Base-by-base conservation (phyloP, 225 moss, liverwort and hornwort genomes). In the Anthoceros angustus region DNA sequence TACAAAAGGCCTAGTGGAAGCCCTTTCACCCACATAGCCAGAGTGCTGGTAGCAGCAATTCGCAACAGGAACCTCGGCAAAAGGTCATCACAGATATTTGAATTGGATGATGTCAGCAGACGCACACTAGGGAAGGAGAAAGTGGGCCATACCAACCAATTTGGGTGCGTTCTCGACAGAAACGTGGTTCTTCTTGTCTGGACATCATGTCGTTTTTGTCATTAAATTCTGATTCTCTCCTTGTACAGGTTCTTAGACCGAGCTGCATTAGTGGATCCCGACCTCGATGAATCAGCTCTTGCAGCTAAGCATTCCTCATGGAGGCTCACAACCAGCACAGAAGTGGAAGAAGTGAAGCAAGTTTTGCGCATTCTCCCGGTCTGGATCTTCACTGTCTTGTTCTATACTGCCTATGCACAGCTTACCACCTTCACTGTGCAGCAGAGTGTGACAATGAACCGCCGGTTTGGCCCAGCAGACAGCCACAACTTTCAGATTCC, bases 381-480 rank as follows among this genome's bases (percentile, higher is more conserved):
- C 21, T 77, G 74, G 72, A 5, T 77, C 62, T 77, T 74, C 16
- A 80, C 80, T 4, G 74, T 77, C 10, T 68, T 77, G 14, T 80
- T 80, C 63, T 80, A 80, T 65, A 80, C 80, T 43, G 74, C 74
- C 39, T 80, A 80, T 39, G 80, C 80, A 20, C 80, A 80, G 62
- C 74, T 70, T 46, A 75, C 80, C 10, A 77, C 74, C 41, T 72
- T 74, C 72, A 74, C 71, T 43, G 64, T 74, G 6, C 55, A 60
- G 39, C 72, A 77, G 41, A 77, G 71, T 5, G 60, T 41, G 2
- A 70, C 62, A 12, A 40, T 77, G 39, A 64, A 74, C 4, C 41
- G 67, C 14, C 74, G 41, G 25, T 50, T 77, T 42, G 80, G 8
- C 50, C 40, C 42, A 74, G 45, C 70, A 6, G n/a, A 41, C 77